These are phyloP conservation scores for Penicillium sp. DNA, from an alignment of 2,329 filamentous ascomycete species.

Conservation along the genomic window DNA sequence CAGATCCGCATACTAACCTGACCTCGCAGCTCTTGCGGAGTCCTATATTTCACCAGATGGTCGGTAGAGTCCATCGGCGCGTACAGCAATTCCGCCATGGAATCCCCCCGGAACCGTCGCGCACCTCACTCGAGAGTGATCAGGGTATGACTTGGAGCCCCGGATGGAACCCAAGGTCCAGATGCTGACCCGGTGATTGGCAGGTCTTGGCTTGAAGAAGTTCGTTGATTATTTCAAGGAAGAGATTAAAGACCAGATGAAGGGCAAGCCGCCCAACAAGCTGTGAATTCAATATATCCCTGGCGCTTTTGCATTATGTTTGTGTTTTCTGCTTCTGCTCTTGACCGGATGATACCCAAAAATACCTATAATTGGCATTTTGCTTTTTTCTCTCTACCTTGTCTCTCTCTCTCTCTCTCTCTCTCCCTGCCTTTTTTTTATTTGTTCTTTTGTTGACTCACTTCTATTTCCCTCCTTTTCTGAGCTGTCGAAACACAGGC, in stretches of 20 bases:
- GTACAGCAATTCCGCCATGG: slow-evolving; percentile 48
- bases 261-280: slow-evolving; percentile 40
- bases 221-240: slow-evolving; percentile 48
- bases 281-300: slow-evolving; percentile 18
- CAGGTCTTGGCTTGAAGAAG: slow-evolving; percentile 34
- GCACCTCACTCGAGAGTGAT: slow-evolving; percentile 43
- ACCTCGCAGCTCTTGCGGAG: slow-evolving; percentile 45
- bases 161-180: too few relatives aligned
- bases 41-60: slow-evolving; percentile 48
- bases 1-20: slow-evolving; percentile 9
- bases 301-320: slow-evolving; percentile 3
- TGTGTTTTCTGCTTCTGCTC: slow-evolving; percentile 3
- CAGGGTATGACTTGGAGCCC: slow-evolving; percentile 27
- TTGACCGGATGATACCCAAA: slow-evolving; percentile 26
- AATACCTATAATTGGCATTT: slow-evolving; percentile 12
- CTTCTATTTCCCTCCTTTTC: neutral
- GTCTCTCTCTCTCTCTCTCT: neutral
- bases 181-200: neutral
- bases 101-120: slow-evolving; percentile 47
- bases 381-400: slow-evolving; percentile 2
- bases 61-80: slow-evolving; percentile 47
- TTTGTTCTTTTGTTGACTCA: neutral
- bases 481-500: slow-evolving; percentile 19
- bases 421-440: neutral
- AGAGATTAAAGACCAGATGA: slow-evolving; percentile 48